Base-by-base conservation (phyloP, 768 basidiomycete species). In the Mycena rosella region DNA sequence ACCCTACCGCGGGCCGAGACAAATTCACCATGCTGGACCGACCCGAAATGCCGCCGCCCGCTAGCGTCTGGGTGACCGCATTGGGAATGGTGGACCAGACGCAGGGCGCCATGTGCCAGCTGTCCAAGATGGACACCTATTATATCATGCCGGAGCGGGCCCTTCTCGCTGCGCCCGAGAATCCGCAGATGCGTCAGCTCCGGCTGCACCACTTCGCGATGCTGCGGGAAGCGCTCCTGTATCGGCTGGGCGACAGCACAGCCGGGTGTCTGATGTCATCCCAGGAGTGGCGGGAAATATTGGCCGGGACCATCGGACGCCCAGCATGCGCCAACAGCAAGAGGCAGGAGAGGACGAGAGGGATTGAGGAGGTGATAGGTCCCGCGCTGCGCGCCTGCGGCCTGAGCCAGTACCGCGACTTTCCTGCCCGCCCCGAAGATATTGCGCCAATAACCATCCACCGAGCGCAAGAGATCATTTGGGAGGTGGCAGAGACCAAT, bases 401-500 rank as follows among this genome's bases (percentile, higher is more conserved):
- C 5, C 2, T 59, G 3, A 15, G n/a, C 18, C 10, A 14, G 20
- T 47, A 24, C 32, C 6, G 6, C 22, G 44, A 15, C 10, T 59
- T 45, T 44, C 44, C 57, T 18, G 44, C 26, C n/a, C 36, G 3
- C 32, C 6, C 14, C n/a, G 5, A 5, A 1, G 5, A 8, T 9
- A 24, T 59, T 8, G 18, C 57, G 7, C 29, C 5, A 5, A 34
- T 44, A 20, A 47, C 20, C 14, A 5, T n/a, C 29, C 22, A 59
- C 20, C 42, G 44, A 10, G 42, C 57, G 17, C 3, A 13, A 5
- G 57, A 59, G 22, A 59, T 59, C 14, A 29, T 59, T 13, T 59
- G 57, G 57, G 42, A 32, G n/a, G 13, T 59, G 6, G 57, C 57
- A 9, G 57, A 59, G 24, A 32, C n/a, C 11, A 59, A 47, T 47